Evolutionary conservation across 805 yeast species (phyloP), one percentile per base, ranked within the genome.

Genomic region (Candida ulmi): DNA sequence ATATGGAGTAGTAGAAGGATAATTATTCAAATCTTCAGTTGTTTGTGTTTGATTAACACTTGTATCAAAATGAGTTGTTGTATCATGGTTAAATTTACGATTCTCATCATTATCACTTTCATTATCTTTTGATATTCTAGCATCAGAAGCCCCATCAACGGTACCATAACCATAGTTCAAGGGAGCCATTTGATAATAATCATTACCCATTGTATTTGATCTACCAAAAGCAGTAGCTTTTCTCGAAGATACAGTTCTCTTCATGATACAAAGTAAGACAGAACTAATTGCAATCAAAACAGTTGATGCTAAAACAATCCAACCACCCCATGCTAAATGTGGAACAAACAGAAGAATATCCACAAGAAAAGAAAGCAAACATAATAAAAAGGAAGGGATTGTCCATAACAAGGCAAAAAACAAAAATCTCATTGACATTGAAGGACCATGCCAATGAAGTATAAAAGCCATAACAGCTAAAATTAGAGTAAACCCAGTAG

Each of bases 281-380:
- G 87, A 79, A 23, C 77, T 69, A 2, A 81, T 46, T 0, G 91
- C 83, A 34, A 80, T 68, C 25, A 81, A 58, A 2, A 83, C 73
- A 0, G 93, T 76, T 1, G 91, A 75, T 0, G 77, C 78, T 19
- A 90, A 63, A 43, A 85, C 73, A 37, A 83, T 64, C 97, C 97
- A 91, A 19, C 96, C 96, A 33, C 82, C 74, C 80, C 88, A 88
- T 39, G 77, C 72, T 39, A 91, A 63, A 54, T 79, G 78, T 2
- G 90, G 85, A 2, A 81, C 72, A 52, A 91, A 91, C 37, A 91
- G 60, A 30, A 90, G 60, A 29, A 90, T 74, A 57, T 91, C 98
- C 3, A 87, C 87, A 43, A 90, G 63, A 47, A 91, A 85, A 7
- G 90, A 80, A 37, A 91, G 66, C 36, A 90, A 61, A 1, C 85